Evolutionary conservation across 2,329 filamentous ascomycete species (phyloP), one percentile per base, ranked within the genome.

Genomic region (Arthrobotrys megalospora): DNA sequence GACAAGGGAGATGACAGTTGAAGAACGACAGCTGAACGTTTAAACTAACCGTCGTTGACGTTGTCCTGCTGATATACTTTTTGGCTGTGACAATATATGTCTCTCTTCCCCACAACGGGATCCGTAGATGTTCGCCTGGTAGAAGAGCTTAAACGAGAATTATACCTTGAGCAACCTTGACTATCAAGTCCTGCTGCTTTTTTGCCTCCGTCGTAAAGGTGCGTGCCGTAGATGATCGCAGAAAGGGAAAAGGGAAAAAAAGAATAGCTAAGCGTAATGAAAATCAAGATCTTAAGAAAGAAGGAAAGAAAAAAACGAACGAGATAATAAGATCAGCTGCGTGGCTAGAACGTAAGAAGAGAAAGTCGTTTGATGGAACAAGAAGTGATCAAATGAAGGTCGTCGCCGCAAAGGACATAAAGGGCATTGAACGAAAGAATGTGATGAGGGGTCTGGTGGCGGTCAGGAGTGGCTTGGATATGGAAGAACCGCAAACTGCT

Each of bases 281-380:
- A 60, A 60, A 41, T 38, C 19, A 68, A 19, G 24, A 50, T 28
- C 24, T 28, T 28, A 60, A 76, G 52, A 63, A 63, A 38, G 60
- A 63, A 19, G 48, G 19, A 12, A 50, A 58, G 60, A 66, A 65
- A 62, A 52, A 62, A 60, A 52, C 10, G 65, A 66, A 66, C 28
- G 24, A 43, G 50, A 69, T 34, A 70, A 65, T 64, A 50, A 53
- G 50, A 72, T 67, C 63, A 62, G 63, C 67, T 63, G 75, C 67
- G 75, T 72, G 67, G 67, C 67, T 78, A 72, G 75, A 72, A 68
- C 75, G 60, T 78, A 38, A 65, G 62, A 71, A 77, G 53, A 52
- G 66, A 62, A 60, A 66, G 73, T 77, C 60, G 73, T 71, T 67
- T 47, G 62, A 67, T 77, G 45, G 19, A 71, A 71, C 47, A 55